phyloP scores from a whole-genome alignment of 164 flowering plant genomes.

The Vitis riparia region DNA sequence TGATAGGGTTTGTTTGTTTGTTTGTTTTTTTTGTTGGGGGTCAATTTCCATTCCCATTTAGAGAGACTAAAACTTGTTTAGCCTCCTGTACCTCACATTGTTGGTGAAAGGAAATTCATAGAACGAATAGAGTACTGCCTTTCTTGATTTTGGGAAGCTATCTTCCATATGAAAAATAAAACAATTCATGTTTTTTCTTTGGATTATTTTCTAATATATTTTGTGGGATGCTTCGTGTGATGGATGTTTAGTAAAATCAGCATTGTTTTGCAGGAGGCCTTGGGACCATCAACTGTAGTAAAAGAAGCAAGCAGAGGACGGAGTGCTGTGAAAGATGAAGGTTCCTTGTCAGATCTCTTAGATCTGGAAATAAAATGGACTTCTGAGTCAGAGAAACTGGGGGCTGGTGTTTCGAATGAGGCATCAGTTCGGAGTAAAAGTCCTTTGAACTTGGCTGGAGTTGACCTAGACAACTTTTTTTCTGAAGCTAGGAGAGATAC shows the following conservation, averaged over 20 bases:
- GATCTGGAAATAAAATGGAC: conserved; percentile 56
- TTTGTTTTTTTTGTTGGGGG: too few species aligned
- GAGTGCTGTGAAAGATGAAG: conserved; percentile 26
- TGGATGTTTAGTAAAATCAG: background rate
- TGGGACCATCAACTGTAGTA: conserved; percentile 23
- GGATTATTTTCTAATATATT: background rate
- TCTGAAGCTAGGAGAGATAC: conserved; percentile 24
- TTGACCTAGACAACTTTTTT: conserved; percentile 52
- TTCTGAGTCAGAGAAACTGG: conserved; percentile 25
- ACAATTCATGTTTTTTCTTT: background rate
- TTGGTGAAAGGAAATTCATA: too few species aligned
- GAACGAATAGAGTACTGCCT: too few species aligned
- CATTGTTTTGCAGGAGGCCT: conserved; percentile 56
- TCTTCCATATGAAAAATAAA: too few species aligned
- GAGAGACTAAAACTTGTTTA: too few species aligned
- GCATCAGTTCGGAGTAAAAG: conserved; percentile 19
- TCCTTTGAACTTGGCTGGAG: conserved; percentile 42
- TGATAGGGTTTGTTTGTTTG: too few species aligned
- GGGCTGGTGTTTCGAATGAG: conserved; percentile 13
- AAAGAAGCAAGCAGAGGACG: conserved; percentile 32
- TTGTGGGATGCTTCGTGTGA: background rate
- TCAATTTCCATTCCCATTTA: too few species aligned
- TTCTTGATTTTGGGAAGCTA: too few species aligned
- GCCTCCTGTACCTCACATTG: too few species aligned
- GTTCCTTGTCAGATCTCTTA: conserved; percentile 50